A percentile compares a stretch with the other conserved stretches of the same genome.
Evolutionary conservation across 257 asterid genomes (phyloP).

Genomic region (Solanum tarijense): DNA sequence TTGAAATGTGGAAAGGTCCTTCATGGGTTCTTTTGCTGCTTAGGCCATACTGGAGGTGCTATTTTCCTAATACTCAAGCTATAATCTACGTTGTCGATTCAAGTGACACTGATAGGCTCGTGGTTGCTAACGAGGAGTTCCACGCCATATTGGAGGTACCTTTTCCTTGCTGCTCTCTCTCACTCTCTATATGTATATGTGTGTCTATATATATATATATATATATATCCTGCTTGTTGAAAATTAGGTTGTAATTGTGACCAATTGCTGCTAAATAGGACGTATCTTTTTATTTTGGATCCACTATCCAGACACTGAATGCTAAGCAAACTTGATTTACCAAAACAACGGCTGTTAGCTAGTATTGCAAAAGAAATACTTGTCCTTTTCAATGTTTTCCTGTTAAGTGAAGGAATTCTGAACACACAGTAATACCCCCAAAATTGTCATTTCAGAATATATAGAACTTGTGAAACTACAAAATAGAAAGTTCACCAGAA

Average conservation of each 20-base stretch:
- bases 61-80: conserved; percentile 96
- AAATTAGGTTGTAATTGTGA: neutral
- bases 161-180: neutral
- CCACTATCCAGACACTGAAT: neutral
- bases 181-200: neutral
- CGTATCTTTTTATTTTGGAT: neutral
- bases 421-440: neutral
- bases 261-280: neutral
- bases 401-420: neutral
- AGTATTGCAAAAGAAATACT: neutral
- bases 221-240: neutral
- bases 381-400: neutral
- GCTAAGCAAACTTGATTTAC: neutral
- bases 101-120: conserved; percentile 93
- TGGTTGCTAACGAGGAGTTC: conserved; percentile 89
- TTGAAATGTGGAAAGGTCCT: neutral
- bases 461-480: neutral
- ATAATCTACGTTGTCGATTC: conserved; percentile 96
- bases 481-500: neutral
- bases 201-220: neutral
- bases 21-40: neutral
- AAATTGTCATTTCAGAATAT: neutral
- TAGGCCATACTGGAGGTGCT: conserved; percentile 97
- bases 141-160: conserved; percentile 85
- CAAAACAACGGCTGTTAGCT: neutral